Conservation (phyloP, 768 basidiomycete genomes). For the Russula olivacea region DNA sequence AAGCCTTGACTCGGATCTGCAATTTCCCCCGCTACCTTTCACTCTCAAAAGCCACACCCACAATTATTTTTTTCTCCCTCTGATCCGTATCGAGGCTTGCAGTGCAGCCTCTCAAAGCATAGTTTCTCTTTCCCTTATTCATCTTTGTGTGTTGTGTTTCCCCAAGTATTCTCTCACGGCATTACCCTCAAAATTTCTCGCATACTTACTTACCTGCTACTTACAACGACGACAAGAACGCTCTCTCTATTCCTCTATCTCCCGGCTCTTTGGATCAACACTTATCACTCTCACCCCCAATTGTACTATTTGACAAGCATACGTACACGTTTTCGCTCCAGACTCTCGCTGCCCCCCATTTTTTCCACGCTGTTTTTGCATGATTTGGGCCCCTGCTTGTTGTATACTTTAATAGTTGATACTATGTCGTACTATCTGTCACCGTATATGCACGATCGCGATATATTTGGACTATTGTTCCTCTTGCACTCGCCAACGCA, state of each 20-base stretch:
- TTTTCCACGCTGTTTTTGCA: slow-evolving; percentile 2
- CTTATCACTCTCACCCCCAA: slow-evolving; percentile 3
- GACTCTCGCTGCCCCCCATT: background rate
- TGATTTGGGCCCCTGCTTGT: background rate
- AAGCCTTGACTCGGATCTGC: background rate
- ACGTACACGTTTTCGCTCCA: slow-evolving; percentile 7
- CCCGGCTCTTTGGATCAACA: background rate
- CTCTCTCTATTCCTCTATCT: background rate
- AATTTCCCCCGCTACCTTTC: background rate
- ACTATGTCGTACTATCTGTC: slow-evolving; percentile 7
- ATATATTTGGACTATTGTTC: background rate
- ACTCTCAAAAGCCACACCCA: background rate
- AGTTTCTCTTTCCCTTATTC: background rate
- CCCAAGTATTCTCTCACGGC: background rate
- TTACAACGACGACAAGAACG: slow-evolving; percentile 7
- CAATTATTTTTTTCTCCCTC: background rate
- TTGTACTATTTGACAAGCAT: slow-evolving; percentile 11
- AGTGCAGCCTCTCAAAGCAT: slow-evolving; percentile 11
- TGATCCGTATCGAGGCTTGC: slow-evolving; percentile 1
- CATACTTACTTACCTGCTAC: slow-evolving; percentile 11
- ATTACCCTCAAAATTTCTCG: background rate
- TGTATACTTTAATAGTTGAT: slow-evolving; percentile 7
- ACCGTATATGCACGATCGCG: slow-evolving; percentile 1
- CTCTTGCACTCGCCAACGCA: too few species aligned
- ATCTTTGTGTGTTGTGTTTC: background rate